A percentile compares a stretch with the other conserved stretches of the same genome.
phyloP scores from a whole-genome alignment of 1,284 basidiomycete genomes.

The Retiboletus flavoniger region DNA sequence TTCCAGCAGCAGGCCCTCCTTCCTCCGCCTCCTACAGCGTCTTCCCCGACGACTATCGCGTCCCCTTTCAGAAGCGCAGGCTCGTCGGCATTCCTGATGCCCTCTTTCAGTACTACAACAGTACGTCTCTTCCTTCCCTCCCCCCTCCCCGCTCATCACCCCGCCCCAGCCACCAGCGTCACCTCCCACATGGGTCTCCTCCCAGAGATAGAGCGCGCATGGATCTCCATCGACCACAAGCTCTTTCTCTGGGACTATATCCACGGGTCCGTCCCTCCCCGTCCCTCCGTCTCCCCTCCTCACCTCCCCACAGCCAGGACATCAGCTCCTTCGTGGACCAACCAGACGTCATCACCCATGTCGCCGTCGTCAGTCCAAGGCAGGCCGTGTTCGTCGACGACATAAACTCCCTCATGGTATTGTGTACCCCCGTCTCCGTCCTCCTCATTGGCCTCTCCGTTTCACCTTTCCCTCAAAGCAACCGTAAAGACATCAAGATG shows the following conservation, averaged over 20 bases:
- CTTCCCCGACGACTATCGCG: slow-evolving; percentile 73
- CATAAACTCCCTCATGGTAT: slow-evolving; percentile 86
- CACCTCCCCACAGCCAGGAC: slow-evolving; percentile 57
- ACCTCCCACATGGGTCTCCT: slow-evolving; percentile 86
- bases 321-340: slow-evolving; percentile 90
- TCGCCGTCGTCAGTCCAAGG: slow-evolving; percentile 81
- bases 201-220: slow-evolving; percentile 91
- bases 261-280: slow-evolving; percentile 64
- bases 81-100: slow-evolving; percentile 80
- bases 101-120: slow-evolving; percentile 79
- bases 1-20: slow-evolving; percentile 54
- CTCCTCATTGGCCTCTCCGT: slow-evolving; percentile 84
- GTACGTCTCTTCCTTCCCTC: slow-evolving; percentile 41
- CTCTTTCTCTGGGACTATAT: slow-evolving; percentile 97
- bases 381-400: slow-evolving; percentile 88
- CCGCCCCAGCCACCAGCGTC: slow-evolving; percentile 50
- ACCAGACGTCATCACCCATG: slow-evolving; percentile 86
- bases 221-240: slow-evolving; percentile 94
- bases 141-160: slow-evolving; percentile 18
- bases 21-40: slow-evolving; percentile 76
- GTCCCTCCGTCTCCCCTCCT: not conserved
- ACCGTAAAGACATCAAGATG: slow-evolving; percentile 75
- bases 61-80: slow-evolving; percentile 78
- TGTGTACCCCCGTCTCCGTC: slow-evolving; percentile 84
- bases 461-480: slow-evolving; percentile 47